Conservation (phyloP, 1,284 basidiomycete genomes). For the Boletus subluridellus region DNA sequence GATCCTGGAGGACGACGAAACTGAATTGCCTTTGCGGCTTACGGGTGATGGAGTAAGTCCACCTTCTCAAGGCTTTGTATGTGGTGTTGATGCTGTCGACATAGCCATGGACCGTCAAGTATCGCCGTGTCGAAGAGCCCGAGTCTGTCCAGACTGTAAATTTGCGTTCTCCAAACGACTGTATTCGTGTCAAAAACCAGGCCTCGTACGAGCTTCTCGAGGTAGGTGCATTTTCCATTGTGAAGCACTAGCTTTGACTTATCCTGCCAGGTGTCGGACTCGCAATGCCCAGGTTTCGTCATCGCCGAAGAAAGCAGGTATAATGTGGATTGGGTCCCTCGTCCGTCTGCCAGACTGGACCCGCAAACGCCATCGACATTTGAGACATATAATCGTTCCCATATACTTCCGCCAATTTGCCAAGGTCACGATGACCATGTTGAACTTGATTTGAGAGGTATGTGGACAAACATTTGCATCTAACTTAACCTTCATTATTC, state of each 20-base stretch:
- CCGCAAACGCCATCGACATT: slow-evolving; percentile 51
- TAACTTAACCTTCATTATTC: neutral
- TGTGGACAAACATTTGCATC: slow-evolving; percentile 16
- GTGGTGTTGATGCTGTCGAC: neutral
- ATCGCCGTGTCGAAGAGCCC: slow-evolving; percentile 55
- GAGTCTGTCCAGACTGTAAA: slow-evolving; percentile 44
- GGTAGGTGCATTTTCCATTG: slow-evolving; percentile 39
- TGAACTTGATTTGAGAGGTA: slow-evolving; percentile 75
- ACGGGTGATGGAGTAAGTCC: slow-evolving; percentile 79
- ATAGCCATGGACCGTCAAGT: slow-evolving; percentile 84
- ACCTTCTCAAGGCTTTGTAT: slow-evolving; percentile 5
- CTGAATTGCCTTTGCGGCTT: slow-evolving; percentile 73
- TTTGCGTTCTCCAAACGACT: slow-evolving; percentile 65
- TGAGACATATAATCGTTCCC: slow-evolving; percentile 61
- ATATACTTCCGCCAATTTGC: slow-evolving; percentile 75
- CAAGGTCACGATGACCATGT: slow-evolving; percentile 77
- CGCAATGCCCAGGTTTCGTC: slow-evolving; percentile 79
- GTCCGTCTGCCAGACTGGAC: slow-evolving; percentile 65
- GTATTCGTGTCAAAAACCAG: slow-evolving; percentile 63
- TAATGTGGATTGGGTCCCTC: slow-evolving; percentile 70
- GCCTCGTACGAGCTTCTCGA: slow-evolving; percentile 76
- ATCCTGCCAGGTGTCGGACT: slow-evolving; percentile 65
- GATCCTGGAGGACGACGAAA: slow-evolving; percentile 74
- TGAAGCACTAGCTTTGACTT: slow-evolving; percentile 3
- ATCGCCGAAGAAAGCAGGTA: slow-evolving; percentile 60